Base-by-base conservation (phyloP, 441 rosid genomes). In the Gossypium schwendimanii region DNA sequence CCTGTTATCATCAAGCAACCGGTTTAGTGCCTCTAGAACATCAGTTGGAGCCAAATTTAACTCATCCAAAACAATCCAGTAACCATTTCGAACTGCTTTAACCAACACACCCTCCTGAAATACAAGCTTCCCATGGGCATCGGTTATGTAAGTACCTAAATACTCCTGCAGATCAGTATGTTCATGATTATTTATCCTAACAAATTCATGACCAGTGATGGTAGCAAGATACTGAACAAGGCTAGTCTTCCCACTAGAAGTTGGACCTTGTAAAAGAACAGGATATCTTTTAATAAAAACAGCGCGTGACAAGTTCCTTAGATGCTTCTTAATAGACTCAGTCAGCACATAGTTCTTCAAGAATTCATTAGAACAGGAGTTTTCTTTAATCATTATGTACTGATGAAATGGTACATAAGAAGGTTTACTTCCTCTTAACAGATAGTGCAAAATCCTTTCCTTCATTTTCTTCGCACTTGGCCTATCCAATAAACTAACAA, bases 231-330 rank as follows among this genome's bases (percentile, higher is more conserved):
- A 91, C 80, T 88, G 92, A 59, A 96, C 98, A 78, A 96, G 98
- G 82, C 99, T 96, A 71, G 99, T 96, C 76, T 96, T 96, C 60
- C 99, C 99, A 83, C 99, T 91, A 24, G 99, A 96, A 58, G 98
- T 93, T 58, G 98, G 98, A 36, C 99, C 99, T 80, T 96, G 98
- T 74, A 96, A 81, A 17, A 96, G 97, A 79, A 96, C 97, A 60
- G 98, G 98, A 73, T 93, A 93, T 75, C 83, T 90, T 79, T 83
- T 92, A 50, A 93, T 82, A 78, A 87, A 90, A 77, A 91, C 88
- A 71, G 97, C 98, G 60, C 92, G 94, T 0, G 96, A 89, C 85
- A 96, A 82, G 80, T 85, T 95, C 65, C 80, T 81, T 66, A 96
- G 94, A 77, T 93, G 97, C 76, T 84, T 84, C 61, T 63, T 73